Evolutionary conservation across 495 filamentous ascomycete genomes (phyloP), one percentile per base, ranked within the genome.

Genomic region (Aspergillus mulundensis): DNA sequence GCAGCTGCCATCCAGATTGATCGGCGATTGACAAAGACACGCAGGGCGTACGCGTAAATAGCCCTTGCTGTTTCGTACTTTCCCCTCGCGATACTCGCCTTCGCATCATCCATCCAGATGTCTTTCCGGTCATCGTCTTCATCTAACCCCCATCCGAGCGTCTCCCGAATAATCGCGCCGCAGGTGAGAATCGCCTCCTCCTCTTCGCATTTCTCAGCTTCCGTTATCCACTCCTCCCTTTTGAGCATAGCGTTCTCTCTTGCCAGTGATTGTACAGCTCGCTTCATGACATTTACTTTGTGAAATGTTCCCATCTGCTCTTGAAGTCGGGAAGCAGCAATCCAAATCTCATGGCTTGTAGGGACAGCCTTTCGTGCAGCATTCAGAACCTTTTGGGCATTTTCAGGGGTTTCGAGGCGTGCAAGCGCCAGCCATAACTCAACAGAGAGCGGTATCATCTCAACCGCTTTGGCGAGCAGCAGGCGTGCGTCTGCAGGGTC

Each of bases 91-190:
- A 90, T 90, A 62, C 87, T 86, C 14, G 79, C 76, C 61, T 87
- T 87, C 2, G 93, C 91, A 64, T 99, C 94, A 47, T 96, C 89
- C 77, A 92, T 86, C 90, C 91, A 97, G 16, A 90, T 87, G 51
- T 96, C 89, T 65, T 95, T 95, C 2, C 94, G 87, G 62, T 96
- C 91, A 61, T 97, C 94, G 66, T 99, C 95, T 73, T 97, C 94
- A 57, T 97, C 95, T 15, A 99, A 74, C 3, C 89, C 85, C 81
- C 88, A 97, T 32, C 93, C 94, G 7, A 99, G 83, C 0, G 95
- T 99, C 63, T 96, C 91, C 34, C 85, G 81, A 60, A 99, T 88
- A 65, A 97, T 97, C 28, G 86, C 85, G 53, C 82, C 83, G 63
- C 90, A 95, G 0, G 95, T 96, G 43, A 92, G 77, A 6, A 91